Evolutionary conservation across 164 flowering plant species (phyloP).

Genomic region (Magnolia kwangsiensis): DNA sequence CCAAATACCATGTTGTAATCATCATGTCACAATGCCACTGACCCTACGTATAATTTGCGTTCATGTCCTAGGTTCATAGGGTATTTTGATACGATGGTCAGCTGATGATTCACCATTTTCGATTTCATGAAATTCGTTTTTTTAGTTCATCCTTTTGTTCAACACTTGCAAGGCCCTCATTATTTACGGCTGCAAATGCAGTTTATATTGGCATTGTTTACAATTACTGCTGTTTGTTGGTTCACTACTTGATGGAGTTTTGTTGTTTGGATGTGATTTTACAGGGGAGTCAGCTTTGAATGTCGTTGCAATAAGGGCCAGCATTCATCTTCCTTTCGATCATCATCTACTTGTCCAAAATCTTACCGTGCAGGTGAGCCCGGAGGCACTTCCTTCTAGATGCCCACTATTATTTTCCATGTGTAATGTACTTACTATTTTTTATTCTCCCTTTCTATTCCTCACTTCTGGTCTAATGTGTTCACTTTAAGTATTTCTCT

Average conservation of each 20-base stretch:
- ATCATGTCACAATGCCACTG: background rate
- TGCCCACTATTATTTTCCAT: background rate
- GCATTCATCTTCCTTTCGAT: constrained; percentile 80
- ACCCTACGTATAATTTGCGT: background rate
- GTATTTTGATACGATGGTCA: background rate
- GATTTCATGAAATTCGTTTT: background rate
- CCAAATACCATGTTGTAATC: background rate
- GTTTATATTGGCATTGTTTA: background rate
- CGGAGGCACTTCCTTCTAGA: background rate
- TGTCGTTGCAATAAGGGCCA: constrained; percentile 72
- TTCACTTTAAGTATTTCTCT: background rate
- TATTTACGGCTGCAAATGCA: background rate
- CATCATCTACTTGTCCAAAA: constrained; percentile 72
- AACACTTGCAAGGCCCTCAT: background rate
- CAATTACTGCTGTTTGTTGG: background rate
- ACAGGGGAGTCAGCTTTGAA: constrained; percentile 67
- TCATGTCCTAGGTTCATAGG: background rate
- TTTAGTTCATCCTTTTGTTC: background rate
- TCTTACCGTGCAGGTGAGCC: constrained; percentile 71
- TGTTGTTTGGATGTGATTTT: constrained; percentile 9
- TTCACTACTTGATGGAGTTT: background rate
- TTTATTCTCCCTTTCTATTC: background rate
- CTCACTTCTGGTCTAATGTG: background rate
- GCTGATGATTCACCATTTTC: background rate
- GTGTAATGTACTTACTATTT: background rate